These are phyloP conservation scores for Hypoxylon sp. DNA, from an alignment of 2,329 filamentous ascomycete genomes.

Conservation along the genomic window DNA sequence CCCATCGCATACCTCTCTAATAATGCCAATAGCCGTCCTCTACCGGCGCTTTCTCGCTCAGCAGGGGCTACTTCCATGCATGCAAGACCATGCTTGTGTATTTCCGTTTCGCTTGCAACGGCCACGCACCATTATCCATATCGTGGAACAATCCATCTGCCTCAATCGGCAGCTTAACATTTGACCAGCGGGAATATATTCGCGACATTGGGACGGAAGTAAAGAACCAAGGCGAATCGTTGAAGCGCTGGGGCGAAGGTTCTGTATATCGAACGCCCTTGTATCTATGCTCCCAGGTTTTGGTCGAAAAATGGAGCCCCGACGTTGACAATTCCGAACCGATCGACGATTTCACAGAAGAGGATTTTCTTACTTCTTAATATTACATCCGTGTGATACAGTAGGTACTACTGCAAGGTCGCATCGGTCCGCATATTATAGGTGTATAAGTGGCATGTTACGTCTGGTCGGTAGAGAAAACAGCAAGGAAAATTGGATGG, in stretches of 20 bases:
- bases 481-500: background rate
- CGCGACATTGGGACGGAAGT: conserved; percentile 20
- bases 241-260: conserved; percentile 7
- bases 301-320: conserved; percentile 18
- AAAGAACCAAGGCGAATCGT: conserved; percentile 7
- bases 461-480: background rate
- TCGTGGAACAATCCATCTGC: background rate
- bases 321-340: conserved; percentile 16
- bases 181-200: conserved; percentile 26
- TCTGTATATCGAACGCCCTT: conserved; percentile 21
- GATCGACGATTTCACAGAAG: conserved; percentile 26
- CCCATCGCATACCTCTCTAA: background rate
- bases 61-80: conserved; percentile 25
- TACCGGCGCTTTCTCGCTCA: conserved; percentile 22
- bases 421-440: background rate
- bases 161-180: conserved; percentile 9
- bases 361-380: conserved; percentile 31
- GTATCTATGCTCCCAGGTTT: conserved; percentile 28
- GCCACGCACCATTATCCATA: conserved; percentile 21
- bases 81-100: conserved; percentile 32
- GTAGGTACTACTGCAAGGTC: background rate
- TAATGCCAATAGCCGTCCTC: conserved; percentile 14
- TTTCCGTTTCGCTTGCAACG: conserved; percentile 30
- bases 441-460: background rate
- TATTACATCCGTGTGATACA: background rate